Evolutionary conservation across 2,329 filamentous ascomycete genomes (phyloP), one percentile per base, ranked within the genome.

Genomic region (Diplodia intermedia): DNA sequence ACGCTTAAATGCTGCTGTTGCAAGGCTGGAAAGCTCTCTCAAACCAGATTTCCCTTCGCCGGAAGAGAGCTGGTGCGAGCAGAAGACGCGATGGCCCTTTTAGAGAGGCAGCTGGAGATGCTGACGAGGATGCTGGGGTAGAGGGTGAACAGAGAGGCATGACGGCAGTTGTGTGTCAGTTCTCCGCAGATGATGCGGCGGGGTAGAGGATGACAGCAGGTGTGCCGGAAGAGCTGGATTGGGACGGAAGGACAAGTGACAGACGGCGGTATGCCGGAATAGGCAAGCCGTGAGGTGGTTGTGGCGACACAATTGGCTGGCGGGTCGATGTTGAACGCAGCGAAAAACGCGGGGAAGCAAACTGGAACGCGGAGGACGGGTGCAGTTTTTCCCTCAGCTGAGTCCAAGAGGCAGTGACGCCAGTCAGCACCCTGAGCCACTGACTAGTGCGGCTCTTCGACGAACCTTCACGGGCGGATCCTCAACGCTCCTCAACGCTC

Each of bases 241-340:
- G 65, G 65, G 60, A 50, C 53, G 54, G 54, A 67, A 43, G n/a
- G 33, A 40, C 43, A 57, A 40, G 65, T 67, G 43, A 63, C 50
- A 26, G 40, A 11, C 14, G 23, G 15, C 65, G 65, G 65, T 23
- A 60, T 67, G 54, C 65, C 65, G 40, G 31, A 67, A 67, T 12
- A n/a, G 65, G 65, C 31, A 67, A 60, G 8, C 65, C 65, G 65
- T 31, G 31, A 52, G 43, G 23, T 40, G 23, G 12, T n/a, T 26
- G 18, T 49, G 40, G 18, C 12, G 23, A 26, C 4, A n/a, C n/a
- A n/a, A 49, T 63, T 63, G 60, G 60, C 40, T n/a, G 7, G n/a
- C 47, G 43, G n/a, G 29, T 29, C 40, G 40, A 49, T 14, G 29
- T 26, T n/a, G 31, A 36, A 29, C 2, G 20, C 5, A 38, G 29